Base-by-base conservation (phyloP, 2,329 filamentous ascomycete species). In the Podosphaera leucotricha region DNA sequence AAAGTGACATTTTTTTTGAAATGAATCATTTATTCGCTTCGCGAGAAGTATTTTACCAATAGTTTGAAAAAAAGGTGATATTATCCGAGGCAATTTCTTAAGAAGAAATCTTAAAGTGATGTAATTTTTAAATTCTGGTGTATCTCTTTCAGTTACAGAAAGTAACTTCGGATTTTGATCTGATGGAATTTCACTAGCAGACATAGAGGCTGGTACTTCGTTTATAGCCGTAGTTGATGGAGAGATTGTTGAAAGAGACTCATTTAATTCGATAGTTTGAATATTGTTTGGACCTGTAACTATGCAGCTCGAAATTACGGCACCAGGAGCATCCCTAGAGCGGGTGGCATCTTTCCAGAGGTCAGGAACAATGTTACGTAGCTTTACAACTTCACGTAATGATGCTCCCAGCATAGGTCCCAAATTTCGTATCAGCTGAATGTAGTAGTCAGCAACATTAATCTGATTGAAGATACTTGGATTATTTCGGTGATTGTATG, bases 371-470 rank as follows among this genome's bases (percentile, higher is more conserved):
- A 72, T 67, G 43, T 73, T 76, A 50, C 80, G 71, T 38, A 94
- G 65, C 0, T 77, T 65, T 30, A 86, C 80, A 50, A 92, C 81
- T 59, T 98, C 87, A 60, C 77, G 78, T n/a, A 92, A 68, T 47
- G 84, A 80, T 43, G 78, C 77, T 37, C 80, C 72, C 50, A 94
- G 70, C 15, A 98, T 64, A 20, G 76, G 75, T 2, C 84, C 85
- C 28, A 95, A 68, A 21, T 75, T 75, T 48, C 74, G 71, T 20
- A 92, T 70, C 33, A 94, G 64, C n/a, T 67, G 62, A 38, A 74
- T 66, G 57, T 92, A 92, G 57, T 83, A 77, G 58, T 95, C 87
- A 26, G 77, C 83, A 19, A 92, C 70, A 55, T 92, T 92, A 52
- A 92, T 71, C 21, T 75, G 70, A 44, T 72, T 75, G 54, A 94